A percentile compares a stretch with the other conserved stretches of the same genome.
These are phyloP conservation scores for Lachnellula cervina DNA, from an alignment of 2,329 filamentous ascomycete species.

Conservation along the genomic window DNA sequence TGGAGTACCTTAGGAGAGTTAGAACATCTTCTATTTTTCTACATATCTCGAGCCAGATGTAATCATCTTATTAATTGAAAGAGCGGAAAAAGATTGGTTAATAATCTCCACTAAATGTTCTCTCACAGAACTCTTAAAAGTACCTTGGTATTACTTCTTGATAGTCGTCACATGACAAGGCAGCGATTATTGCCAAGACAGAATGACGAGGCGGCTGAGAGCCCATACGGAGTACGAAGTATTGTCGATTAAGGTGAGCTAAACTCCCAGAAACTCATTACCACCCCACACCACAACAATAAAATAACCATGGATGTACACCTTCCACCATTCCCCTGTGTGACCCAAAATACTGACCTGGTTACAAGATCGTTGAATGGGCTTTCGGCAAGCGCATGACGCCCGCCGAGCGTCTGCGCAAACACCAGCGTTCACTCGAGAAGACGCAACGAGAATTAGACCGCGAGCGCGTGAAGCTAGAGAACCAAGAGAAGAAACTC, in stretches of 20 bases:
- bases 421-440: constrained; percentile 94
- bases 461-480: constrained; percentile 88
- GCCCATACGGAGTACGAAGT: background rate
- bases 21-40: too few relatives aligned
- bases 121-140: background rate
- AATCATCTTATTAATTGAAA: too few relatives aligned
- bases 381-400: constrained; percentile 99
- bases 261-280: background rate
- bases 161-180: background rate
- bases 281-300: background rate
- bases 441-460: constrained; percentile 97
- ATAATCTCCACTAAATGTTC: too few relatives aligned
- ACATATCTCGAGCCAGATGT: too few relatives aligned
- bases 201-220: constrained; percentile 13
- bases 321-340: background rate
- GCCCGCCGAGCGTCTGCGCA: constrained; percentile 82
- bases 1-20: too few relatives aligned
- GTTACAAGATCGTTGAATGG: constrained; percentile 84
- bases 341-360: background rate
- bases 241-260: background rate
- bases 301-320: constrained; percentile 50
- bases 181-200: background rate
- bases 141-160: too few relatives aligned
- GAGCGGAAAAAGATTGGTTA: too few relatives aligned
- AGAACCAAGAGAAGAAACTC: constrained; percentile 98